A percentile compares a stretch with the other conserved stretches of the same genome.
These are phyloP conservation scores for Daldinia loculata DNA, from an alignment of 495 filamentous ascomycete genomes.

Conservation along the genomic window DNA sequence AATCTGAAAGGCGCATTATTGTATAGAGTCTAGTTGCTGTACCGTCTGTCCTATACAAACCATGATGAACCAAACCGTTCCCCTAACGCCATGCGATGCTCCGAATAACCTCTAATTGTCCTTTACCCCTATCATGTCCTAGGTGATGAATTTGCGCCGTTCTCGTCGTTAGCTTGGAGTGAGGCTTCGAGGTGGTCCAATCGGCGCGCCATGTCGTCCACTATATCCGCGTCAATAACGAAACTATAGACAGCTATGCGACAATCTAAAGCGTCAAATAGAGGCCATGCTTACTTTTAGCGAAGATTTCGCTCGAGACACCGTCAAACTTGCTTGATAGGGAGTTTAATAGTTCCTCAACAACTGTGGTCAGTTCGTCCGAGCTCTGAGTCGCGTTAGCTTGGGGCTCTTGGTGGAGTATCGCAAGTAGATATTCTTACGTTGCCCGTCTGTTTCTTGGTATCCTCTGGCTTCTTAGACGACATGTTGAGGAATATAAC, in stretches of 20 bases:
- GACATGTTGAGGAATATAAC: conserved; percentile 6
- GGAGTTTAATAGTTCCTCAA: conserved; percentile 86
- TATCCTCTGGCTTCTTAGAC: conserved; percentile 31
- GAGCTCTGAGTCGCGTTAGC: conserved; percentile 41
- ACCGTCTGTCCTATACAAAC: conserved; percentile 1
- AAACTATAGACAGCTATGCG: not conserved
- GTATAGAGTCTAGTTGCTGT: conserved; percentile 1
- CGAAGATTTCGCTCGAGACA: conserved; percentile 83
- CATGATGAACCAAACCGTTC: conserved; percentile 20
- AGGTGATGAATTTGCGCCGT: conserved; percentile 41
- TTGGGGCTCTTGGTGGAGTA: not conserved
- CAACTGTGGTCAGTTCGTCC: conserved; percentile 72
- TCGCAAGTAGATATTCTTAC: conserved; percentile 39
- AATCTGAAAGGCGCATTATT: conserved; percentile 13
- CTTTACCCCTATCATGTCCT: conserved; percentile 29
- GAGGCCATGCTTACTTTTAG: conserved; percentile 72
- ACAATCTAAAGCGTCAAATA: not conserved
- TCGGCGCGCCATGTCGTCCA: conserved; percentile 94
- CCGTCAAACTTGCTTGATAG: conserved; percentile 84
- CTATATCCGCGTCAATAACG: conserved; percentile 53
- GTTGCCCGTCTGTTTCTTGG: conserved; percentile 27
- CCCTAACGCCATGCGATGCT: conserved; percentile 40
- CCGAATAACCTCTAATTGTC: conserved; percentile 1
- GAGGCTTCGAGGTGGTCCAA: conserved; percentile 87
- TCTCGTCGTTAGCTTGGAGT: conserved; percentile 63